phyloP scores from a whole-genome alignment of 1,139 yeast genomes.

The Blastobotrys indianensis region DNA sequence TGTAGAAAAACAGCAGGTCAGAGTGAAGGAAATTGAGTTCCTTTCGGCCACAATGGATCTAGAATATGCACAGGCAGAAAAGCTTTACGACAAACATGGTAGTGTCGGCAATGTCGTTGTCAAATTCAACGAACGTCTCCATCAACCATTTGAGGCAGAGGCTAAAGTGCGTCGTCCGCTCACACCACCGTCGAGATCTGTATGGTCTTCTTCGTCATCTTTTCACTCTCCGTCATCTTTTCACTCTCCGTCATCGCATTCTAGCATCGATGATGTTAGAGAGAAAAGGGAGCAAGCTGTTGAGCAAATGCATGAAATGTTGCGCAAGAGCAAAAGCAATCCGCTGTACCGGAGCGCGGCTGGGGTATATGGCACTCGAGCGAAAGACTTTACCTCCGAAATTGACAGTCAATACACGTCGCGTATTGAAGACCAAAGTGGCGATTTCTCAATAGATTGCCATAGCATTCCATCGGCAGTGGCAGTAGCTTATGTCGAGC shows the following conservation, averaged over 20 bases:
- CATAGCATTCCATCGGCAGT: slow-evolving; percentile 27
- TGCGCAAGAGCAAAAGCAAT: slow-evolving; percentile 22
- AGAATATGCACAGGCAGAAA: not conserved
- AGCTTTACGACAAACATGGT: not conserved
- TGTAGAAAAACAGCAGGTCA: not conserved
- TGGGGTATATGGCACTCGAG: slow-evolving; percentile 24
- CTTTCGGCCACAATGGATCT: slow-evolving; percentile 8
- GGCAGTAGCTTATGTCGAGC: slow-evolving; percentile 21
- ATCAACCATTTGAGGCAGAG: no score
- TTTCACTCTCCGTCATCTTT: no score
- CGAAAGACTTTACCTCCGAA: slow-evolving; percentile 7
- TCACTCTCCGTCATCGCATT: not conserved
- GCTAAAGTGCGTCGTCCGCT: no score
- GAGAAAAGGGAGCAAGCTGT: slow-evolving; percentile 5
- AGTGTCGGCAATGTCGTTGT: no score
- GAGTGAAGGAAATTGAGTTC: slow-evolving; percentile 9
- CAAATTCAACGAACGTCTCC: no score
- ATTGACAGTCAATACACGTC: slow-evolving; percentile 15
- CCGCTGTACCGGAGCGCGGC: slow-evolving; percentile 27
- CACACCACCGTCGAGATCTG: no score
- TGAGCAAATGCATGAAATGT: slow-evolving; percentile 15
- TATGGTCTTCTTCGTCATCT: no score
- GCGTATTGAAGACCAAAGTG: slow-evolving; percentile 17
- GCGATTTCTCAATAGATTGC: slow-evolving; percentile 23
- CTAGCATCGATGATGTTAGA: not conserved